Evolutionary conservation across 106 monocot genomes (phyloP).

Genomic region (Hemerocallis citrina): DNA sequence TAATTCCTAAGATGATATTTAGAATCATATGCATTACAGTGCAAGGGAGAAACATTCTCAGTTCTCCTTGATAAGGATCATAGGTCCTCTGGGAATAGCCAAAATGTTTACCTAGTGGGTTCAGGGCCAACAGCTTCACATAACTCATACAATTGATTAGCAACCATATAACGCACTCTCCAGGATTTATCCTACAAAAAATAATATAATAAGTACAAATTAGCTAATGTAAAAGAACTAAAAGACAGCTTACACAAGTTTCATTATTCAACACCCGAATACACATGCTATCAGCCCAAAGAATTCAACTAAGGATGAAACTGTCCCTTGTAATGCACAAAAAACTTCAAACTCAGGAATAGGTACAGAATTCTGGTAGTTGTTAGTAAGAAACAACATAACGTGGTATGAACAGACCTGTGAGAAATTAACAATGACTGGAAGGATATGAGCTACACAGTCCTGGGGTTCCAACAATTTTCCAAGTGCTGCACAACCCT

Average conservation of each 20-base stretch:
- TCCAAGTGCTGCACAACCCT: constrained; percentile 90
- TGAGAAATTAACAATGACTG: constrained; percentile 84
- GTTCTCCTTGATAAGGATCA: no score
- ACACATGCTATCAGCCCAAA: neutral
- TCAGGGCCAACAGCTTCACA: constrained; percentile 69
- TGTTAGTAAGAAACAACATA: neutral
- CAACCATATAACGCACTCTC: constrained; percentile 97
- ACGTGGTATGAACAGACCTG: constrained; percentile 33
- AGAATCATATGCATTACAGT: no score
- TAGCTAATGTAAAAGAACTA: neutral
- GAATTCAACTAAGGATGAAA: neutral
- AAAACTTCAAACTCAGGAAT: no score
- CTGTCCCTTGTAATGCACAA: neutral
- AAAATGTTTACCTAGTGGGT: constrained; percentile 7
- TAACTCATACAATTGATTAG: constrained; percentile 90
- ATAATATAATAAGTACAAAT: neutral
- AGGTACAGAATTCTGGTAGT: neutral
- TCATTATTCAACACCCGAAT: neutral
- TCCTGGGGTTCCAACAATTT: constrained; percentile 89
- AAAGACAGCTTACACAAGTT: neutral
- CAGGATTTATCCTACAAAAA: constrained; percentile 81
- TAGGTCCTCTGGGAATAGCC: no score
- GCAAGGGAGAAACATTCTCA: no score
- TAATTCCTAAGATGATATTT: no score
- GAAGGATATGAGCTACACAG: constrained; percentile 84